Evolutionary conservation across 129 eudicot genomes (phyloP).

Genomic region (Chrysanthemum lavandulifolium): DNA sequence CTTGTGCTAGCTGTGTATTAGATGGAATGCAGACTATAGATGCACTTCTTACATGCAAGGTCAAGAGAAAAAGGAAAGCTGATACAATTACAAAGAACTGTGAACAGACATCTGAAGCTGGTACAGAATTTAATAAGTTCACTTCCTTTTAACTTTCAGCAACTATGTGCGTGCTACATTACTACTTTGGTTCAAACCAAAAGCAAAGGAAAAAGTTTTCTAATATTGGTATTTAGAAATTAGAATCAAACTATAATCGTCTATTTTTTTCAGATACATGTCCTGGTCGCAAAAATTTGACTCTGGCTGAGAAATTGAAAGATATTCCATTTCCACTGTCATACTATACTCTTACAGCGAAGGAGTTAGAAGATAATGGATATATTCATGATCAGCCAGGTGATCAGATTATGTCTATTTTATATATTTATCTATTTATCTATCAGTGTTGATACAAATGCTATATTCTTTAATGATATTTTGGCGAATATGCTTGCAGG

Average conservation of each 20-base stretch:
- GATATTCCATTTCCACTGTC: slow-evolving; percentile 77
- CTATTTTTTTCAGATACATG: slow-evolving; percentile 29
- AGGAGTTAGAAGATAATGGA: slow-evolving; percentile 83
- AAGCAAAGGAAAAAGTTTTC: too few species aligned
- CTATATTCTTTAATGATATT: not conserved
- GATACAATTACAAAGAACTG: slow-evolving; percentile 40
- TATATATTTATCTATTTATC: not conserved
- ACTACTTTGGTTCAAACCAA: too few species aligned
- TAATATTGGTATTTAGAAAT: too few species aligned
- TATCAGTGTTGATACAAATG: not conserved
- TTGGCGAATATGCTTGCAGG: slow-evolving; percentile 35
- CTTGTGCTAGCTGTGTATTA: slow-evolving; percentile 85
- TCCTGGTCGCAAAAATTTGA: slow-evolving; percentile 26
- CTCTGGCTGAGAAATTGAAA: slow-evolving; percentile 42
- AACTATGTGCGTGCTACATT: not conserved
- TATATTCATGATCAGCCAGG: slow-evolving; percentile 64
- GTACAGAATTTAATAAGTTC: slow-evolving; percentile 30
- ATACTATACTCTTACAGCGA: slow-evolving; percentile 74
- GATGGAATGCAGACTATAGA: slow-evolving; percentile 95
- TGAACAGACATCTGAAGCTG: slow-evolving; percentile 46
- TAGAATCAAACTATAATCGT: slow-evolving; percentile 4
- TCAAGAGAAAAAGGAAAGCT: slow-evolving; percentile 70
- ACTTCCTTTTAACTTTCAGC: not conserved
- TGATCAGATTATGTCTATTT: slow-evolving; percentile 17
- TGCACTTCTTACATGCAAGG: slow-evolving; percentile 83